Conservation (phyloP, 208 protist genomes). For the Wallacemonas collosoma region DNA sequence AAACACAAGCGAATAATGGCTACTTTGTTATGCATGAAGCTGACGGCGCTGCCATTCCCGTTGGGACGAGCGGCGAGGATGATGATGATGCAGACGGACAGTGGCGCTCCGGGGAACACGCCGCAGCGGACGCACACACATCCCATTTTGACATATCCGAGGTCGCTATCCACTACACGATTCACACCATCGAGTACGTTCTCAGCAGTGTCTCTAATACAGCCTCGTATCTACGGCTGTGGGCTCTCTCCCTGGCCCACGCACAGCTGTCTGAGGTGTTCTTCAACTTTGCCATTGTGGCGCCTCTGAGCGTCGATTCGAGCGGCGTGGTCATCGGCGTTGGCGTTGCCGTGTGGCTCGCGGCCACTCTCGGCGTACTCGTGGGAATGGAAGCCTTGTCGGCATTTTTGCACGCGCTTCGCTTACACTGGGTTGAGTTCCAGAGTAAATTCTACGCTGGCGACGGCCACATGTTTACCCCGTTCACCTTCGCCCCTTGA, state of each 20-base stretch:
- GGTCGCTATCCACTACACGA: constrained; percentile 97
- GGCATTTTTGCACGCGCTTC: constrained; percentile 99
- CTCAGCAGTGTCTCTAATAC: constrained; percentile 99
- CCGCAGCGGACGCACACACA: constrained; percentile 34
- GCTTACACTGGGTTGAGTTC: constrained; percentile 98
- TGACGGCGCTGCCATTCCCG: background rate
- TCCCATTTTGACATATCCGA: constrained; percentile 92
- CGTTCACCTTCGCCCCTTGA: constrained; percentile 22
- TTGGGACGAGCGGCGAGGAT: background rate
- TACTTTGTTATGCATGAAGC: too few species aligned
- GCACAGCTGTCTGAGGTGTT: constrained; percentile 96
- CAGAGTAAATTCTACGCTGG: constrained; percentile 98
- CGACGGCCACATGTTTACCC: constrained; percentile 84
- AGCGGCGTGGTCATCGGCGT: constrained; percentile 76
- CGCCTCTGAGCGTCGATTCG: constrained; percentile 42
- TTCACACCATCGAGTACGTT: constrained; percentile 99
- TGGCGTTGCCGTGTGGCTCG: constrained; percentile 92
- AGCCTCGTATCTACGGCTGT: constrained; percentile 99
- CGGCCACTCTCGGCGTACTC: constrained; percentile 95
- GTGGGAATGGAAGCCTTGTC: constrained; percentile 99
- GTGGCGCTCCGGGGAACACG: constrained; percentile 10
- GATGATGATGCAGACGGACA: background rate
- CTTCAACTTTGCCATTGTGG: constrained; percentile 74
- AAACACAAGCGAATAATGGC: too few species aligned
- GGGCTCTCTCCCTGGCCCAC: constrained; percentile 99